Evolutionary conservation across 2,329 filamentous ascomycete genomes (phyloP), one percentile per base, ranked within the genome.

Genomic region (Tetracladium maxilliforme): DNA sequence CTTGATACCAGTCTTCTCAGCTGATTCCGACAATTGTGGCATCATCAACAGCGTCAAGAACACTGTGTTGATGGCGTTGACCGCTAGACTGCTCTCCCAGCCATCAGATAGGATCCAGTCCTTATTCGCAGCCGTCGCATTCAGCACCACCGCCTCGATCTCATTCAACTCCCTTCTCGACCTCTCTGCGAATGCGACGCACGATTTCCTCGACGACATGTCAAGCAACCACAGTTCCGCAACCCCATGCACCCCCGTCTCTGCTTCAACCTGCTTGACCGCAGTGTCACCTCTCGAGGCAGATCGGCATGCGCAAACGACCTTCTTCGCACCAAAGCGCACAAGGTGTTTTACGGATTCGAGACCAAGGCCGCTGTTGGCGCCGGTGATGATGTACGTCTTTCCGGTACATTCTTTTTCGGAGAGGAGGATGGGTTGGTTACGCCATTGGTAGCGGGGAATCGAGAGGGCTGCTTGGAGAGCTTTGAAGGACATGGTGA

Each of bases 201-300:
- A 30, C 10, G 28, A 34, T 8, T 23, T 25, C 12, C 32, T 37
- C n/a, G 19, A 28, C 13, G 22, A 24, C 10, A 41, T 10, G 15
- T 40, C 31, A 6, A 39, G 14, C 19, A 30, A 19, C 38, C 35
- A 37, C 4, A 36, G 30, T 26, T 34, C 34, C 9, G 28, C 16
- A 7, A 24, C 19, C 4, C 24, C 29, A 3, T 14, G 10, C 2
- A 21, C 14, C 6, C 20, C 13, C 4, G 21, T 30, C 23, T 10
- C 36, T 18, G 16, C 16, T 7, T 46, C 34, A 3, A 56, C 46
- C 14, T 44, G 41, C 14, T 39, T 33, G 26, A 45, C 46, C 3
- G 58, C 56, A 4, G 40, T 43, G 23, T 59, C 47, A 29, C 56
- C 58, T 33, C 56, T 56, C 6, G 43, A 34, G 1, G 49, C 11